Conservation (phyloP, 805 yeast genomes). For the Candida schatavii region DNA sequence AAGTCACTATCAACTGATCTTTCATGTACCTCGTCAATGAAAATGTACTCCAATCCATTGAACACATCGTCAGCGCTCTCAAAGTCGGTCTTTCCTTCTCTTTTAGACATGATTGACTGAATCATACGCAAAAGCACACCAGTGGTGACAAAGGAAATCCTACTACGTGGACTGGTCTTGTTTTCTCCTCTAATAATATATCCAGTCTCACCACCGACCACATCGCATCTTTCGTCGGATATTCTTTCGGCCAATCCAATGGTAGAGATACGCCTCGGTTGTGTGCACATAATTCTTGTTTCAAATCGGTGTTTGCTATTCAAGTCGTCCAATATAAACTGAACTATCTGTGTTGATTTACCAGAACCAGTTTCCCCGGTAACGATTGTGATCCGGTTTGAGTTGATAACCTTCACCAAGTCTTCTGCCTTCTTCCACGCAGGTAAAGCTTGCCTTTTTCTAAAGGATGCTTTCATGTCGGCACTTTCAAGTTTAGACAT, state of each 20-base stretch:
- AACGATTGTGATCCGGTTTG: slow-evolving; percentile 65
- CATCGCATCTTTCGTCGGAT: slow-evolving; percentile 70
- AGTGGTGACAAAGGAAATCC: slow-evolving; percentile 85
- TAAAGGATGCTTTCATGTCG: slow-evolving; percentile 34
- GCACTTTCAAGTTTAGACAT: slow-evolving; percentile 22
- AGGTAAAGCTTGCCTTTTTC: slow-evolving; percentile 60
- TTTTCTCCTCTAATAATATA: slow-evolving; percentile 90
- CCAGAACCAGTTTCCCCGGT: slow-evolving; percentile 99
- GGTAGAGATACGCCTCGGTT: slow-evolving; percentile 94
- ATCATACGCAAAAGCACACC: slow-evolving; percentile 88
- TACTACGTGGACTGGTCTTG: slow-evolving; percentile 55
- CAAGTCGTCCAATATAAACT: slow-evolving; percentile 74
- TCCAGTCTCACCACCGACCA: slow-evolving; percentile 77
- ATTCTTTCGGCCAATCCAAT: slow-evolving; percentile 93
- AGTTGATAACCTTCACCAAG: slow-evolving; percentile 53
- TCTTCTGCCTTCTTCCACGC: slow-evolving; percentile 73
- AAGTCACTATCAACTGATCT: slow-evolving; percentile 89
- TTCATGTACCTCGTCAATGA: slow-evolving; percentile 97
- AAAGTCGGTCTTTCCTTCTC: slow-evolving; percentile 21
- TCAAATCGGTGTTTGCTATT: slow-evolving; percentile 45
- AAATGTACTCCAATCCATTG: slow-evolving; percentile 60
- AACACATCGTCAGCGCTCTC: slow-evolving; percentile 39
- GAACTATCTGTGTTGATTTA: slow-evolving; percentile 92
- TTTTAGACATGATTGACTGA: slow-evolving; percentile 46
- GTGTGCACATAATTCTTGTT: slow-evolving; percentile 78